A percentile compares a stretch with the other conserved stretches of the same genome.
phyloP scores from a whole-genome alignment of 441 rosid species.

The Populus hybrid region DNA sequence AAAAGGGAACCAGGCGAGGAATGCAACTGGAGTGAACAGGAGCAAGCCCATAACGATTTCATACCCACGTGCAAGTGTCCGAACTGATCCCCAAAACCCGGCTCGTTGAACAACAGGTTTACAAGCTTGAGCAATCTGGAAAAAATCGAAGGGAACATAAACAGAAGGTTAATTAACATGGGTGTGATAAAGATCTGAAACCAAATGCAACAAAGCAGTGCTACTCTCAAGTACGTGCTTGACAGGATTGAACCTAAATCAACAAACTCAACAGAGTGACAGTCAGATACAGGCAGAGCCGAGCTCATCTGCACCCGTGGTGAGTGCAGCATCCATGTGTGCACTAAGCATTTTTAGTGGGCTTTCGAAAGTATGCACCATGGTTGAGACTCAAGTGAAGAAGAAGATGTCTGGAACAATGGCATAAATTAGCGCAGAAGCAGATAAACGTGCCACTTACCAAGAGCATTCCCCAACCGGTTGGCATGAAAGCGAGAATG shows the following conservation, averaged over 20 bases:
- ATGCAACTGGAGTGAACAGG: slow-evolving; percentile 94
- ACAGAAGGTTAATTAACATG: not conserved
- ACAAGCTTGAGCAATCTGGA: slow-evolving; percentile 89
- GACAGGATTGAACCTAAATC: too few species aligned
- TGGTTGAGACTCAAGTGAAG: not conserved
- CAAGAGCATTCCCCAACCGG: slow-evolving; percentile 99
- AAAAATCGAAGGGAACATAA: not conserved
- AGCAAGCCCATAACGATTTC: slow-evolving; percentile 94
- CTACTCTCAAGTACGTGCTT: too few species aligned
- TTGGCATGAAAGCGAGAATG: slow-evolving; percentile 99
- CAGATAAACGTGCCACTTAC: slow-evolving; percentile 38
- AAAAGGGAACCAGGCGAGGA: slow-evolving; percentile 98
- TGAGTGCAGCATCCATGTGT: too few species aligned
- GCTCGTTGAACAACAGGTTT: slow-evolving; percentile 64
- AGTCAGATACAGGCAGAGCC: too few species aligned
- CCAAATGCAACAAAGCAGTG: too few species aligned
- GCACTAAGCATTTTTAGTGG: too few species aligned
- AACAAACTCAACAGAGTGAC: too few species aligned
- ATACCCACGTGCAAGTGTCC: slow-evolving; percentile 90
- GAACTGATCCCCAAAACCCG: slow-evolving; percentile 93
- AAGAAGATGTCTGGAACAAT: not conserved
- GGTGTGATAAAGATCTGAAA: not conserved
- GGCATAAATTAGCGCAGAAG: not conserved
- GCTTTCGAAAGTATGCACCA: too few species aligned
- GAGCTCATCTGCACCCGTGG: too few species aligned